phyloP scores from a whole-genome alignment of 306 rosid genomes.

The Rosa lucieae region DNA sequence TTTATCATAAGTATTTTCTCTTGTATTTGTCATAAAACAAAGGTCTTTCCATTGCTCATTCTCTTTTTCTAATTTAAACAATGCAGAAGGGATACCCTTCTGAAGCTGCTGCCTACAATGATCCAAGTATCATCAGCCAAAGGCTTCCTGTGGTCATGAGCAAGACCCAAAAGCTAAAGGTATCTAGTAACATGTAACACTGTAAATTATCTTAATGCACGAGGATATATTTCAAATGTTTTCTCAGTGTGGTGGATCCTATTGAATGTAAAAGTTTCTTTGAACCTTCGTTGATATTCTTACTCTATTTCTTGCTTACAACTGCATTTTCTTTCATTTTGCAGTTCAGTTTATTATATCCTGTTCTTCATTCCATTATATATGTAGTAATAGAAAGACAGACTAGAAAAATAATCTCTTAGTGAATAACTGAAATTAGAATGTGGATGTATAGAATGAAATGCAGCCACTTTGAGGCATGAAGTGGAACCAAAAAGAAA shows the following conservation, averaged over 20 bases:
- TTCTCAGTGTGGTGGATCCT: constrained; percentile 15
- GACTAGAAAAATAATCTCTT: not conserved
- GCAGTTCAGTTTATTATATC: not conserved
- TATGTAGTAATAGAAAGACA: not conserved
- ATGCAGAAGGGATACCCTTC: constrained; percentile 81
- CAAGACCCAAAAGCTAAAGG: constrained; percentile 66
- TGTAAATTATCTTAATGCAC: constrained; percentile 40
- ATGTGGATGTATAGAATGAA: not conserved
- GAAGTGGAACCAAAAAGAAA: not conserved
- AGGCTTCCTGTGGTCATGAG: constrained; percentile 69
- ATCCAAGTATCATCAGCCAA: constrained; percentile 77
- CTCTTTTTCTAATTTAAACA: constrained; percentile 30
- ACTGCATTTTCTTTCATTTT: not conserved
- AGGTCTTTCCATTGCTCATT: constrained; percentile 23
- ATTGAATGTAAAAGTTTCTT: constrained; percentile 16
- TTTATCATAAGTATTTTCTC: not conserved
- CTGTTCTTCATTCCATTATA: not conserved
- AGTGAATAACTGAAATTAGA: not conserved
- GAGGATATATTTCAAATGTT: constrained; percentile 18
- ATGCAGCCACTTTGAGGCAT: not conserved
- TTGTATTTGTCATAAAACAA: not conserved
- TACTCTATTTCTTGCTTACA: not conserved
- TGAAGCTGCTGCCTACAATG: constrained; percentile 74
- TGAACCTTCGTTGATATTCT: not conserved
- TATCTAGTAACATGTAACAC: constrained; percentile 49